Evolutionary conservation across 2,329 filamentous ascomycete species (phyloP), one percentile per base, ranked within the genome.

Genomic region (Leptographium radiaticola): DNA sequence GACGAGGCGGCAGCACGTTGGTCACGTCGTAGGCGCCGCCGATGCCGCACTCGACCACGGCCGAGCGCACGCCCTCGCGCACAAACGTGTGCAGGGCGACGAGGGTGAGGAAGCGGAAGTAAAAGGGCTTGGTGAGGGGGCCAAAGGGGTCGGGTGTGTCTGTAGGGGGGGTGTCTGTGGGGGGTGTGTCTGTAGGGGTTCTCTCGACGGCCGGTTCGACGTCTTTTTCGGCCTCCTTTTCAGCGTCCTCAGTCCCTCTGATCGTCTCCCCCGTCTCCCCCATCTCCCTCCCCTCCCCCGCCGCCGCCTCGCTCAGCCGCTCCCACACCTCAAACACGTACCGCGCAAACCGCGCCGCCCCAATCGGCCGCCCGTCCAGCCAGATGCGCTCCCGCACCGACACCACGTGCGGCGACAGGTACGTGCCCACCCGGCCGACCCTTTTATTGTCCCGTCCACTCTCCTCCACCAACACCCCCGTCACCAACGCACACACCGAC

Each of bases 281-380:
- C 11, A n/a, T 15, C 16, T 18, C 13, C 8, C 13, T n/a, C 5
- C 16, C n/a, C 1, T 18, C 9, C 11, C 8, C 68, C 1, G 66
- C 64, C 25, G 52, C 61, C 0, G 71, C 63, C 43, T 65, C 62
- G 0, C 70, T 74, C 43, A 80, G 65, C 20, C 70, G 67, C 59
- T 90, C 86, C 89, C 89, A 95, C 36, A 90, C 72, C 62, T 91
- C 83, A 66, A 89, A 94, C 67, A 95, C 90, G 65, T 89, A 89
- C 57, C 73, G 72, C 1, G 87, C 77, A 62, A 95, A 95, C 30
- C 77, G 68, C 2, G 76, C 76, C 62, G 84, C 80, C 0, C 78
- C 77, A 38, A 95, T 73, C 0, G 87, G 85, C 56, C 70, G 65
- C 49, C 87, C 86, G 63, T 93, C 77, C 59, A 95, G 84, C 62